Conservation (phyloP, 306 rosid genomes). For the Dalbergia cultrata region DNA sequence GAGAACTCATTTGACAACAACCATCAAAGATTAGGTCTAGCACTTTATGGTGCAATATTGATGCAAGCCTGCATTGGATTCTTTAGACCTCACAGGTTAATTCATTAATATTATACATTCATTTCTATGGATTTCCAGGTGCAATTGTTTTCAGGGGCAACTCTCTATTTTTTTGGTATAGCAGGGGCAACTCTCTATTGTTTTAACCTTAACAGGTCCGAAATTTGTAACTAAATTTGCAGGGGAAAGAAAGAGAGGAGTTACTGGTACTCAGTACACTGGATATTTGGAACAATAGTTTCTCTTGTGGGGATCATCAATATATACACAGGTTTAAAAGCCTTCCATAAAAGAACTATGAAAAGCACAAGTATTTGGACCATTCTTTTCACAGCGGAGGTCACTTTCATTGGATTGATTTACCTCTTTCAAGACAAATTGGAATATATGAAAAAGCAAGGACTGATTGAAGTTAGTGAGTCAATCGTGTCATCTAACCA, state of each 20-base stretch:
- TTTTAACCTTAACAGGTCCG: not conserved
- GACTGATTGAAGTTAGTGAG: slow-evolving; percentile 58
- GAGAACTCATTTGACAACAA: slow-evolving; percentile 91
- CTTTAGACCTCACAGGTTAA: slow-evolving; percentile 92
- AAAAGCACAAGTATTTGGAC: slow-evolving; percentile 79
- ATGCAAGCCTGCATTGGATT: slow-evolving; percentile 78
- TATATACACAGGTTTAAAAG: slow-evolving; percentile 84
- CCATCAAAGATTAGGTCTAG: slow-evolving; percentile 93
- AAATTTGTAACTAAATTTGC: slow-evolving; percentile 29
- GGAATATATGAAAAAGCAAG: slow-evolving; percentile 81
- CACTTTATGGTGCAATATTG: slow-evolving; percentile 78
- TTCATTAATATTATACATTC: slow-evolving; percentile 3
- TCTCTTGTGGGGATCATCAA: slow-evolving; percentile 82
- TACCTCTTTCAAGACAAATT: slow-evolving; percentile 91
- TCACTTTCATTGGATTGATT: slow-evolving; percentile 69
- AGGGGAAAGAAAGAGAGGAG: slow-evolving; percentile 87
- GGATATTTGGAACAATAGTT: slow-evolving; percentile 83
- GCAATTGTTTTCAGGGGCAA: not conserved
- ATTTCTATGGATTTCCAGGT: not conserved
- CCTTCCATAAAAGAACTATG: slow-evolving; percentile 73
- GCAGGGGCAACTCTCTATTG: not conserved
- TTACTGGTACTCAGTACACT: slow-evolving; percentile 81
- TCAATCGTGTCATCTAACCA: slow-evolving; percentile 50
- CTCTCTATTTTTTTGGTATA: not conserved
- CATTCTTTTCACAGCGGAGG: slow-evolving; percentile 80